A percentile compares a stretch with the other conserved stretches of the same genome.
Evolutionary conservation across 2,329 filamentous ascomycete genomes (phyloP).

Genomic region (Scytalidium sp.): DNA sequence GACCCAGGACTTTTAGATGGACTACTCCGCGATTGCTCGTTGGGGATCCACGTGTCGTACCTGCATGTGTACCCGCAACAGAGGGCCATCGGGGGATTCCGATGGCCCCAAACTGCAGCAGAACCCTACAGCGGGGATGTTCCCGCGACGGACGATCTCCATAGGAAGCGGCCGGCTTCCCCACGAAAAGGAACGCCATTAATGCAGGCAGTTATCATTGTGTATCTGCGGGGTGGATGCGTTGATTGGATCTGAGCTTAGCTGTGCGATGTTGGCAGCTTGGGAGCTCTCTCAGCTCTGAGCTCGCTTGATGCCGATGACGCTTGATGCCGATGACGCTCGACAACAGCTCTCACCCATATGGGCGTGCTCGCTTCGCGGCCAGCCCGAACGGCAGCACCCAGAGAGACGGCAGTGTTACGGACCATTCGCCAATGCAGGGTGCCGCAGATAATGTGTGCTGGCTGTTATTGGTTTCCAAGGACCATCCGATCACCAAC

Average conservation of each 20-base stretch:
- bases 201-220: neutral
- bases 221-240: neutral
- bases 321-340: no score
- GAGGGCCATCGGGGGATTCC: neutral
- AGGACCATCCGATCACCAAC: no score
- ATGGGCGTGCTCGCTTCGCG: no score
- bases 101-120: neutral
- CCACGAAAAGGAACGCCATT: neutral
- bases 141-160: neutral
- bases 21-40: no score
- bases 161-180: neutral
- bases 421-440: no score
- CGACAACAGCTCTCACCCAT: no score
- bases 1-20: no score
- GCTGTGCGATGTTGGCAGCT: neutral
- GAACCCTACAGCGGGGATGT: neutral
- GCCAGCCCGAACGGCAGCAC: no score
- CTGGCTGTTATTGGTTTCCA: no score
- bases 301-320: neutral
- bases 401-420: no score
- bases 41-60: neutral
- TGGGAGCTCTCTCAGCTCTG: neutral
- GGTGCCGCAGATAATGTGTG: no score
- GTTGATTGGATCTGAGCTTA: neutral
- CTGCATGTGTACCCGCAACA: neutral